Percentiles rank a stretch among this genome's conserved stretches.
These are phyloP conservation scores for Malassezia sympodialis DNA, from an alignment of 1,284 basidiomycete species.

Conservation along the genomic window DNA sequence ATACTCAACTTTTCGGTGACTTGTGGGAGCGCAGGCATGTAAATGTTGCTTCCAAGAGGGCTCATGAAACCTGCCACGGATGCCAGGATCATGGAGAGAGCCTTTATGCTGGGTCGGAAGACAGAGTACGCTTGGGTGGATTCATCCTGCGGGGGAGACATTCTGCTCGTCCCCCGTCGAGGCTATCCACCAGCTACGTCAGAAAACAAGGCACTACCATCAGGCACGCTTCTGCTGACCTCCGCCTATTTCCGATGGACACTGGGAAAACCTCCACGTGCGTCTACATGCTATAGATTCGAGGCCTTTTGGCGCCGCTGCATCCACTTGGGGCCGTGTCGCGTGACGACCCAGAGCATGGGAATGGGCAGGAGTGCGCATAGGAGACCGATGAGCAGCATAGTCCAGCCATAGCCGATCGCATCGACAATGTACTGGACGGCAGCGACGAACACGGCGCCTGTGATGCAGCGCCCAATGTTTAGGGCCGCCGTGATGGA, in stretches of 20 bases:
- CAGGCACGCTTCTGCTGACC: no score
- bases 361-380: slow-evolving; percentile 2
- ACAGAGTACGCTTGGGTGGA: background rate
- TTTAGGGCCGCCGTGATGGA: slow-evolving; percentile 17
- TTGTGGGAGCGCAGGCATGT: slow-evolving; percentile 64
- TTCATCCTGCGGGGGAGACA: background rate
- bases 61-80: slow-evolving; percentile 4
- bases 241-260: background rate
- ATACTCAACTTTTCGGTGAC: slow-evolving; percentile 58
- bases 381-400: slow-evolving; percentile 3
- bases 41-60: slow-evolving; percentile 54
- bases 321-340: background rate
- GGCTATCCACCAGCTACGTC: background rate
- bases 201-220: no score
- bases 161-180: background rate
- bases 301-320: background rate
- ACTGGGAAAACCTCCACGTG: background rate
- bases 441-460: slow-evolving; percentile 8
- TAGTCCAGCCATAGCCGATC: slow-evolving; percentile 13
- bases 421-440: slow-evolving; percentile 15
- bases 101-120: background rate
- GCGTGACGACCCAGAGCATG: background rate
- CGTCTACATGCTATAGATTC: background rate
- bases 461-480: slow-evolving; percentile 13
- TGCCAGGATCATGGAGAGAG: background rate